Base-by-base conservation (phyloP, 148 eudicot species). In the Polygonum aviculare region DNA sequence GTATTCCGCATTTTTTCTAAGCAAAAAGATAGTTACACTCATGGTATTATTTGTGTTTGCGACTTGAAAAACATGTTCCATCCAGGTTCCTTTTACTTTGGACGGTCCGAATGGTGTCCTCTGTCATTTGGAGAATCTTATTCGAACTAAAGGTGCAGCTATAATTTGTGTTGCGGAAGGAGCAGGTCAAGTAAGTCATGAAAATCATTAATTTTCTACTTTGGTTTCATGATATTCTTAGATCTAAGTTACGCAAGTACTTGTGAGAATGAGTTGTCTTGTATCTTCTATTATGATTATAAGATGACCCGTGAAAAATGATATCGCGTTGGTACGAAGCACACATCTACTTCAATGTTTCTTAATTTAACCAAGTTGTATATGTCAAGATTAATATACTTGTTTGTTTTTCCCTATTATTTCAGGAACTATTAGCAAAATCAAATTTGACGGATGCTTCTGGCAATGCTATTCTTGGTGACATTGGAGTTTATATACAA, bases 111-210 rank as follows among this genome's bases (percentile, higher is more conserved):
- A 74, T 49, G 88, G 88, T 67, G 86, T 85, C 47, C 82, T 85
- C 31, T 62, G 75, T 63, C 86, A 83, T 74, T 70, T 85, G 55
- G 84, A 85, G 77, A 73, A 81, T 83, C 84, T 83, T 65, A 81
- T 85, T 41, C 80, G 82, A 60, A 83, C 86, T 33, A 85, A 85
- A 79, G 88, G 88, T 72, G 84, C 86, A 18, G 88, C 88, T 21
- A 80, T 85, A 39, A 54, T 85, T 62, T 83, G 86, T 77, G 81
- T 85, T 39, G 88, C 88, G 11, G 88, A 85, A 80, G 88, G 88
- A 40, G 86, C 88, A 62, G 88, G 88, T 55, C 88, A 85, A 77
- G 88, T 85, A 57, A 76, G 87, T 82, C 36, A 59, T 45, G 50
- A 52, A 55, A 67, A 48, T 21, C 57, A 36, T 31, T 57, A 57